phyloP scores from a whole-genome alignment of 2,329 filamentous ascomycete genomes.

The Colletotrichum truncatum region DNA sequence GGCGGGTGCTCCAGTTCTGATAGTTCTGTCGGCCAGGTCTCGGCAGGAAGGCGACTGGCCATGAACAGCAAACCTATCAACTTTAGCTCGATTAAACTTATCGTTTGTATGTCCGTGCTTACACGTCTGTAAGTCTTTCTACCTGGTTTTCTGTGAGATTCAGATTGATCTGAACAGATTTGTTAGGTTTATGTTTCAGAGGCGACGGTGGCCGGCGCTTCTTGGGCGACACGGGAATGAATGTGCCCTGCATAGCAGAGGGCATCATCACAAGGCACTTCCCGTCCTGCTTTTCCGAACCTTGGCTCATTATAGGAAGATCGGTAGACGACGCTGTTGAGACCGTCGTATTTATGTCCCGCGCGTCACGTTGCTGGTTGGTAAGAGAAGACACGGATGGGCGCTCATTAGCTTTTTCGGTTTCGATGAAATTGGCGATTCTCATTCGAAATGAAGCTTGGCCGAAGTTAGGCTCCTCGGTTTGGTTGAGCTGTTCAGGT shows the following conservation, averaged over 20 bases:
- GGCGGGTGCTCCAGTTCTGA: slow-evolving; percentile 34
- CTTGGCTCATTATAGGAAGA: slow-evolving; percentile 17
- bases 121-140: slow-evolving; percentile 58
- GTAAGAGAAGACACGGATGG: neutral
- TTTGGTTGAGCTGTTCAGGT: neutral
- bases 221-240: slow-evolving; percentile 45
- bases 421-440: neutral
- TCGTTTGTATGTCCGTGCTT: slow-evolving; percentile 30
- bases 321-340: neutral
- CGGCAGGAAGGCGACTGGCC: slow-evolving; percentile 38
- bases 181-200: slow-evolving; percentile 42
- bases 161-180: slow-evolving; percentile 55
- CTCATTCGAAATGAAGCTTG: slow-evolving; percentile 17
- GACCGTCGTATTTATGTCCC: neutral
- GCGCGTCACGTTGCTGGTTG: neutral
- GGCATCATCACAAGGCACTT: slow-evolving; percentile 5
- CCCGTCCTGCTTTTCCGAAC: slow-evolving; percentile 10
- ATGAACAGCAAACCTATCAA: slow-evolving; percentile 43
- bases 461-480: neutral
- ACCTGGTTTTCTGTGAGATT: slow-evolving; percentile 59
- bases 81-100: slow-evolving; percentile 20
- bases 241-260: slow-evolving; percentile 45
- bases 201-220: slow-evolving; percentile 47
- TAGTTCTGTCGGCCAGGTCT: slow-evolving; percentile 28
- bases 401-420: neutral